phyloP scores from a whole-genome alignment of 1,284 basidiomycete species.

The Ceratobasidium sp. region DNA sequence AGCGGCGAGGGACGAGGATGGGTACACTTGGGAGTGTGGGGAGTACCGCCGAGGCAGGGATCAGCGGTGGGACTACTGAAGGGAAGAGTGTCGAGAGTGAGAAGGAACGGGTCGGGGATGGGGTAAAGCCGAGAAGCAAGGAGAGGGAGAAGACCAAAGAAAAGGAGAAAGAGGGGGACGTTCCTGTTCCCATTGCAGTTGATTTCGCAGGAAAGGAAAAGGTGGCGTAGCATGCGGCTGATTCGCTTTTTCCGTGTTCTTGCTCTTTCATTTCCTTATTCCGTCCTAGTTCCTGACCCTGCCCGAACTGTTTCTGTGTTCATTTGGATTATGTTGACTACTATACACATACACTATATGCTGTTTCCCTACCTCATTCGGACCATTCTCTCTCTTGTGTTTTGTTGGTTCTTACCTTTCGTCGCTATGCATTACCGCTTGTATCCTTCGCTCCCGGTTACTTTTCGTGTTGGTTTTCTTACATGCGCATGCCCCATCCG shows the following conservation, averaged over 20 bases:
- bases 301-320: too few relatives aligned
- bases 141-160: constrained; percentile 12
- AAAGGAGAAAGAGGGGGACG: neutral
- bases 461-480: too few relatives aligned
- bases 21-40: constrained; percentile 31
- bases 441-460: constrained; percentile 4
- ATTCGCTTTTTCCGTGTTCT: neutral
- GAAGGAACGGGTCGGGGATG: neutral
- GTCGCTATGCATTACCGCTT: constrained; percentile 8
- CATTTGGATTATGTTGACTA: neutral
- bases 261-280: neutral
- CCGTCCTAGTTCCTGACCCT: neutral
- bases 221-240: neutral
- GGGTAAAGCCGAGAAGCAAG: neutral
- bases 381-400: constrained; percentile 11
- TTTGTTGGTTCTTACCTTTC: neutral
- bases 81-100: neutral
- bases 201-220: constrained; percentile 13
- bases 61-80: too few relatives aligned
- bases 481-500: constrained; percentile 1
- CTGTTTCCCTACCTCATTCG: constrained; percentile 2
- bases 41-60: constrained; percentile 20
- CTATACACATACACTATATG: constrained; percentile 5
- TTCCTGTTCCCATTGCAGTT: neutral
- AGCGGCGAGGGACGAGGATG: constrained; percentile 19